phyloP scores from a whole-genome alignment of 2,329 filamentous ascomycete genomes.

The Fusarium newnesense region DNA sequence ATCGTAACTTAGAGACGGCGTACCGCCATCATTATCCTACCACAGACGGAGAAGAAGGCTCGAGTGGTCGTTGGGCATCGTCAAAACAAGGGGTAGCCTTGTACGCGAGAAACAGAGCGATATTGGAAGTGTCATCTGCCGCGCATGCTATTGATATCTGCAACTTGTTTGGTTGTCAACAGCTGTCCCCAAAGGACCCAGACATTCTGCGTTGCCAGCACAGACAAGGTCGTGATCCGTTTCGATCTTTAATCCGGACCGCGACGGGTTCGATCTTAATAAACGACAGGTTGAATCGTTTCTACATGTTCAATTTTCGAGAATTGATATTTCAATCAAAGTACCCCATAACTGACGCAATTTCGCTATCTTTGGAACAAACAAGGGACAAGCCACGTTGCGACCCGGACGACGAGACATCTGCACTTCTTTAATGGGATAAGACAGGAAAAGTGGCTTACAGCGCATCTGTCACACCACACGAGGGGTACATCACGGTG shows the following conservation, averaged over 20 bases:
- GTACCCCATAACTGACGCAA: constrained; percentile 36
- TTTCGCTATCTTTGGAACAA: constrained; percentile 32
- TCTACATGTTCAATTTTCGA: constrained; percentile 26
- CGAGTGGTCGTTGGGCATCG: constrained; percentile 42
- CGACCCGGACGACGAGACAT: constrained; percentile 27
- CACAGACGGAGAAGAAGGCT: constrained; percentile 22
- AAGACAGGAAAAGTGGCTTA: constrained; percentile 32
- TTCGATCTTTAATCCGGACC: constrained; percentile 22
- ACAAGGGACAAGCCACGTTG: constrained; percentile 38
- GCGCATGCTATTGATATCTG: constrained; percentile 27
- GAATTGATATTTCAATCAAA: constrained; percentile 29
- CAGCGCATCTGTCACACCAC: constrained; percentile 40
- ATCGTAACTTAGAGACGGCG: constrained; percentile 42
- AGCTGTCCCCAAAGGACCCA: constrained; percentile 10
- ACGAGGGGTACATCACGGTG: constrained; percentile 26
- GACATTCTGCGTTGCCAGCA: constrained; percentile 18
- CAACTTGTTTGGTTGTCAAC: constrained; percentile 23
- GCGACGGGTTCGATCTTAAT: constrained; percentile 40
- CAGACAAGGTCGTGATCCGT: constrained; percentile 30
- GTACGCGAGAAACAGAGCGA: constrained; percentile 35
- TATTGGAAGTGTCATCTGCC: constrained; percentile 28
- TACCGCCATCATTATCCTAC: constrained; percentile 33
- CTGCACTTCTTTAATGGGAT: constrained; percentile 39
- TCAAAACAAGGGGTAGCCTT: constrained; percentile 44
- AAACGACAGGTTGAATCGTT: constrained; percentile 37